Conservation (phyloP, 2,329 filamentous ascomycete species). For the Cordyceps farinosa region DNA sequence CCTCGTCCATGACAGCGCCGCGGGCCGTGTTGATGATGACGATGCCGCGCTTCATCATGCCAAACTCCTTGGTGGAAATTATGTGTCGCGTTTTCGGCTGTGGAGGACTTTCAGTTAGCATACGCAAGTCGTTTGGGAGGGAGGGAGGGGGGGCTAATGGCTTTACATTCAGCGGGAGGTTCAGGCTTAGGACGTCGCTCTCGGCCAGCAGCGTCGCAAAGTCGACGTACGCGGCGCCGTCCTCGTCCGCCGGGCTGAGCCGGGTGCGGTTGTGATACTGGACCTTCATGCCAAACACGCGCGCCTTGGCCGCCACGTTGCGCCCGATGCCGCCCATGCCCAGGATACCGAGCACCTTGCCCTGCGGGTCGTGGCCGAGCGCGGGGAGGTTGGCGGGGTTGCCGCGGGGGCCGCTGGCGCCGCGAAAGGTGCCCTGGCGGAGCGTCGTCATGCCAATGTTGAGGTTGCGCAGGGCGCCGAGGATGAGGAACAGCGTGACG, state of each 20-base stretch:
- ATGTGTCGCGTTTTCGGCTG: conserved; percentile 67
- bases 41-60: conserved; percentile 72
- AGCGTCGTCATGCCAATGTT: conserved; percentile 62
- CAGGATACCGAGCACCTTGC: conserved; percentile 74
- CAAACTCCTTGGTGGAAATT: conserved; percentile 67
- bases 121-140: too few species aligned
- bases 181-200: conserved; percentile 76
- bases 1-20: conserved; percentile 79
- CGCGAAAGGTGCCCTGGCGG: conserved; percentile 65
- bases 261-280: conserved; percentile 70
- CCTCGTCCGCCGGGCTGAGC: conserved; percentile 53
- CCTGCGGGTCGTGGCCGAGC: conserved; percentile 72
- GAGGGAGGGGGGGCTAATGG: too few species aligned
- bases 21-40: conserved; percentile 80
- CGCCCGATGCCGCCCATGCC: conserved; percentile 85
- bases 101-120: not conserved
- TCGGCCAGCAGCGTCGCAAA: conserved; percentile 68
- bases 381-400: conserved; percentile 42
- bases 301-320: conserved; percentile 70
- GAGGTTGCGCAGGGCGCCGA: conserved; percentile 75
- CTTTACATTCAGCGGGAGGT: conserved; percentile 73
- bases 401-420: conserved; percentile 28
- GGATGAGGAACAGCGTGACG: conserved; percentile 72
- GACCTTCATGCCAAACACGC: conserved; percentile 71
- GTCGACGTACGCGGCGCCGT: conserved; percentile 62